Percentiles rank a stretch among this genome's conserved stretches.
Evolutionary conservation across 345 rosid species (phyloP).

Genomic region (Microcos paniculata): DNA sequence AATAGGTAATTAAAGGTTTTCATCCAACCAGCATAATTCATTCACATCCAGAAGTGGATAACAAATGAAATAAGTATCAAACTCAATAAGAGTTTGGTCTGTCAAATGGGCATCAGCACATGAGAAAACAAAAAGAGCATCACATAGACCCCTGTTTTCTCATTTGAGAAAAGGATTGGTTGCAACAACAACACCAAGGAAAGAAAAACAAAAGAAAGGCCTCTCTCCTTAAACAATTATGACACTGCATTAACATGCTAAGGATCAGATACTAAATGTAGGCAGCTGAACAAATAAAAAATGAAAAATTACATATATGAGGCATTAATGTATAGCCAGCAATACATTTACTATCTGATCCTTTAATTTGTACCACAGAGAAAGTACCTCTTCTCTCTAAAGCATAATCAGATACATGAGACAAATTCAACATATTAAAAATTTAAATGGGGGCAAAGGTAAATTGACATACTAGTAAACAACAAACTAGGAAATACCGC

Average conservation of each 20-base stretch:
- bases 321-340: background rate
- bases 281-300: slow-evolving; percentile 4
- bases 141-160: background rate
- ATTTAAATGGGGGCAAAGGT: background rate
- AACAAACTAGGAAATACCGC: background rate
- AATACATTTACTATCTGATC: too few relatives aligned
- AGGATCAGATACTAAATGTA: background rate
- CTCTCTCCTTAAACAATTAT: background rate
- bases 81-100: background rate
- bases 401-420: background rate
- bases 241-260: background rate
- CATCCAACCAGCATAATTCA: background rate
- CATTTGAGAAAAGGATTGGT: background rate
- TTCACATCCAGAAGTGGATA: background rate
- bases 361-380: background rate
- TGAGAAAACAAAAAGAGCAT: background rate
- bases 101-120: background rate
- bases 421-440: background rate
- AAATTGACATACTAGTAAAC: background rate
- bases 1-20: background rate
- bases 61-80: background rate
- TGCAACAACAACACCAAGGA: background rate
- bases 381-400: background rate
- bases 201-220: background rate
- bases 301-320: background rate